These are phyloP conservation scores for Tubosaeta sp. DNA, from an alignment of 768 basidiomycete genomes.

Conservation along the genomic window DNA sequence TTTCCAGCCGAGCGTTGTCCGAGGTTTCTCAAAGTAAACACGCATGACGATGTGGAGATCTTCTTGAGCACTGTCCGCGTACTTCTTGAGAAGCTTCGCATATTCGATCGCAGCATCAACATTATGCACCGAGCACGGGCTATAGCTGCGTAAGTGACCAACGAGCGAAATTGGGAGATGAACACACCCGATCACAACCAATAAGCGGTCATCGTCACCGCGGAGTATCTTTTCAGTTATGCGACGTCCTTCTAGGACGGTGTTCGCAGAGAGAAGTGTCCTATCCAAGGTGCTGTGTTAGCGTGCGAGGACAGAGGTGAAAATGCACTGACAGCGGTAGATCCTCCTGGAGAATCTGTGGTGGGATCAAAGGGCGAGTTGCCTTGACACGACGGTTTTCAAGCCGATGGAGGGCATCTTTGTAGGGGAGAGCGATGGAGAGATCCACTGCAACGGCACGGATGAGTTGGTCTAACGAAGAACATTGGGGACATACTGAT, in stretches of 20 bases:
- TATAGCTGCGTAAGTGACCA: conserved; percentile 22
- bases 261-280: conserved; percentile 77
- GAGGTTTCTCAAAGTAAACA: conserved; percentile 96
- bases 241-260: conserved; percentile 81
- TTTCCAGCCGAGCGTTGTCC: conserved; percentile 99
- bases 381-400: conserved; percentile 86
- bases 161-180: neutral
- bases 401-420: conserved; percentile 73
- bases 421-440: conserved; percentile 70
- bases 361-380: conserved; percentile 87
- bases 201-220: conserved; percentile 87
- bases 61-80: conserved; percentile 74
- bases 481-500: conserved; percentile 14
- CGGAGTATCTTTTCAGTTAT: conserved; percentile 74
- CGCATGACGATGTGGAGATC: conserved; percentile 96
- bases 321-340: conserved; percentile 62
- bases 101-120: conserved; percentile 84
- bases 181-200: conserved; percentile 82
- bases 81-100: conserved; percentile 70
- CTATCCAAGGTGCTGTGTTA: conserved; percentile 34
- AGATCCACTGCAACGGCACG: conserved; percentile 34
- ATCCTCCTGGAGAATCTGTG: conserved; percentile 93
- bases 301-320: neutral
- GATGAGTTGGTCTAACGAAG: conserved; percentile 5
- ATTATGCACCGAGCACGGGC: conserved; percentile 95